Percentiles rank a stretch among this genome's conserved stretches.
phyloP scores from a whole-genome alignment of 2,329 filamentous ascomycete genomes.

The Claviceps africana region DNA sequence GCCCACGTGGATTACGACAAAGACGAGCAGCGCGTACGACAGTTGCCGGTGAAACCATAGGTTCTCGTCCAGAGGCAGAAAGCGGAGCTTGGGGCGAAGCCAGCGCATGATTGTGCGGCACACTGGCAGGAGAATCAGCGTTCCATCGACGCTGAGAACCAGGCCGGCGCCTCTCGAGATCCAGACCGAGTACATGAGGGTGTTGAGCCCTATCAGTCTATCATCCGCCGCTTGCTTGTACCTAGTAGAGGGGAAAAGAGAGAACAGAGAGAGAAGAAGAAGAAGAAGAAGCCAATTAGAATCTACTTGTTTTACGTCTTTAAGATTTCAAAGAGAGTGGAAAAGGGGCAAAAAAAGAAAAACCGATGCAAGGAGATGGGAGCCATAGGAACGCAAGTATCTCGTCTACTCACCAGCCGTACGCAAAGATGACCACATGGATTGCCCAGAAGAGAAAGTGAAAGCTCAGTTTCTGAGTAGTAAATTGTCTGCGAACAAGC shows the following conservation, averaged over 20 bases:
- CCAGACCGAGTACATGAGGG: slow-evolving; percentile 80
- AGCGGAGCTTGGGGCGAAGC: slow-evolving; percentile 74
- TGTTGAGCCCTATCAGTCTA: slow-evolving; percentile 65
- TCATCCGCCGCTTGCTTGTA: slow-evolving; percentile 58
- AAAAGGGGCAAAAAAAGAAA: too few relatives aligned
- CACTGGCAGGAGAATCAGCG: slow-evolving; percentile 84
- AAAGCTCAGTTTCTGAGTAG: slow-evolving; percentile 58
- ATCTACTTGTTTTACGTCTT: background rate
- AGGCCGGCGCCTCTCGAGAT: slow-evolving; percentile 87
- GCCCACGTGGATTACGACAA: slow-evolving; percentile 60
- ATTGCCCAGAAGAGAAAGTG: slow-evolving; percentile 69
- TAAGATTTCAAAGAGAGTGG: too few relatives aligned
- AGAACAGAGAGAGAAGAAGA: background rate
- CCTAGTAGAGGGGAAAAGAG: slow-evolving; percentile 45
- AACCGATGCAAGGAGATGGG: too few relatives aligned
- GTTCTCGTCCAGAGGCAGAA: slow-evolving; percentile 88
- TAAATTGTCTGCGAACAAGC: slow-evolving; percentile 50
- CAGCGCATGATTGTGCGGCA: slow-evolving; percentile 80
- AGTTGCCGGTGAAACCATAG: slow-evolving; percentile 94
- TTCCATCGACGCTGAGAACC: slow-evolving; percentile 68
- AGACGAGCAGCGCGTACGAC: slow-evolving; percentile 77
- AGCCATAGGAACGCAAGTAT: background rate
- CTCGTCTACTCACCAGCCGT: slow-evolving; percentile 57
- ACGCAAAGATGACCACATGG: slow-evolving; percentile 66
- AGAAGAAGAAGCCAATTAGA: background rate